A percentile compares a stretch with the other conserved stretches of the same genome.
Evolutionary conservation across 805 yeast genomes (phyloP).

Genomic region (Komagataella phaffii): DNA sequence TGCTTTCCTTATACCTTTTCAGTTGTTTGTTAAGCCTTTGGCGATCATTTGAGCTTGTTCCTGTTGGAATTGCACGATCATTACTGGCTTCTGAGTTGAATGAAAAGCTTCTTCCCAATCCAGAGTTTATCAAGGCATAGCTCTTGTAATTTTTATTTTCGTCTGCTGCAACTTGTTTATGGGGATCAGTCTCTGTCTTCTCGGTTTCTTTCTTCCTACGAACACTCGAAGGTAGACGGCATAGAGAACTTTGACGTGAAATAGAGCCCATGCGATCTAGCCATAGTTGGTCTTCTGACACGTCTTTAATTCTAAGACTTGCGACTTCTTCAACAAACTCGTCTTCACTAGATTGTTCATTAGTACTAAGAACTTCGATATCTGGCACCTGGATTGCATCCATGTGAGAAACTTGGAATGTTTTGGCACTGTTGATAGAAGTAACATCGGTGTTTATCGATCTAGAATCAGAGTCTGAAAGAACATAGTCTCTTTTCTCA

Average conservation of each 20-base stretch:
- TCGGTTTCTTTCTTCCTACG: not conserved
- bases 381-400: not conserved
- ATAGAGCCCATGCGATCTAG: not conserved
- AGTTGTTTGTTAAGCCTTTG: not conserved
- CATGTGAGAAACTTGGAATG: not conserved
- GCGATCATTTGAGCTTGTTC: not conserved
- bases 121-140: not conserved
- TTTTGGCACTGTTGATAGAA: not conserved
- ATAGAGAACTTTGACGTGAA: not conserved
- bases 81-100: not conserved
- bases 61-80: not conserved
- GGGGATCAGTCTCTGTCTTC: not conserved
- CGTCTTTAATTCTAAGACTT: not conserved
- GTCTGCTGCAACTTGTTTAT: not conserved
- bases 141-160: not conserved
- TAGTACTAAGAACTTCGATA: not conserved
- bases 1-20: not conserved
- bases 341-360: not conserved
- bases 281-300: not conserved
- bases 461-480: not conserved
- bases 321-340: not conserved
- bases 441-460: not conserved
- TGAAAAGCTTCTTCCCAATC: not conserved
- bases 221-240: not conserved
- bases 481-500: not conserved